These are phyloP conservation scores for Arachis stenosperma DNA, from an alignment of 306 rosid species.

Conservation along the genomic window DNA sequence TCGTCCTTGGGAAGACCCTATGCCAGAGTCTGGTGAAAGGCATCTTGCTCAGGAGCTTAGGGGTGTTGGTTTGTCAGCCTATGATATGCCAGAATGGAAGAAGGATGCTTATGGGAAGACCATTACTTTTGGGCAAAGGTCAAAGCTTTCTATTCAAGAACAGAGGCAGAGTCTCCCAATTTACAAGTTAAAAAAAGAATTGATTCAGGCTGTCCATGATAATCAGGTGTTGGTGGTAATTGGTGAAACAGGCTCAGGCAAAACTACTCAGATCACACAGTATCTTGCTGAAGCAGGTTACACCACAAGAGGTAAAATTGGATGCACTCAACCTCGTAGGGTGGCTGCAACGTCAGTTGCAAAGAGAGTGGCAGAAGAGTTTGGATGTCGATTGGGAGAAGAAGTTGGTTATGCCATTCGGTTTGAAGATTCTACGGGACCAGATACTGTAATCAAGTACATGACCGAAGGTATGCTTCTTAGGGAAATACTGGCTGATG, in stretches of 20 bases:
- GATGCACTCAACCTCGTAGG: slow-evolving; percentile 92
- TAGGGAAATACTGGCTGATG: slow-evolving; percentile 79
- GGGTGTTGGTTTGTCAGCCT: slow-evolving; percentile 90
- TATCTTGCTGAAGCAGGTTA: slow-evolving; percentile 90
- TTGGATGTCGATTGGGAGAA: slow-evolving; percentile 86
- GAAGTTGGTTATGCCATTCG: slow-evolving; percentile 93
- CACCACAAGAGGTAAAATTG: slow-evolving; percentile 76
- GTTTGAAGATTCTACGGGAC: slow-evolving; percentile 87
- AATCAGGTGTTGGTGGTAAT: no score
- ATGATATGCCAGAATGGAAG: slow-evolving; percentile 62
- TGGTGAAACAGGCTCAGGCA: no score
- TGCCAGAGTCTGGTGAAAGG: slow-evolving; percentile 90
- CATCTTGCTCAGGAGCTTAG: slow-evolving; percentile 93
- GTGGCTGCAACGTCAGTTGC: slow-evolving; percentile 95
- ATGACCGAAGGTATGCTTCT: slow-evolving; percentile 94
- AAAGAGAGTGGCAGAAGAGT: slow-evolving; percentile 89
- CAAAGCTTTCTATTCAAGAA: no score
- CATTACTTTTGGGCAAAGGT: no score
- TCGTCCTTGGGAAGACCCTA: slow-evolving; percentile 97
- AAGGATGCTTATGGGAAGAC: no score
- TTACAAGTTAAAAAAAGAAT: no score
- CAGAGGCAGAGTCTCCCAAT: no score
- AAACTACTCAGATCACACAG: slow-evolving; percentile 70
- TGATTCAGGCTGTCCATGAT: no score
- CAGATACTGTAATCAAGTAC: slow-evolving; percentile 80